These are phyloP conservation scores for Durio zibethinus DNA, from an alignment of 345 rosid genomes.

Conservation along the genomic window DNA sequence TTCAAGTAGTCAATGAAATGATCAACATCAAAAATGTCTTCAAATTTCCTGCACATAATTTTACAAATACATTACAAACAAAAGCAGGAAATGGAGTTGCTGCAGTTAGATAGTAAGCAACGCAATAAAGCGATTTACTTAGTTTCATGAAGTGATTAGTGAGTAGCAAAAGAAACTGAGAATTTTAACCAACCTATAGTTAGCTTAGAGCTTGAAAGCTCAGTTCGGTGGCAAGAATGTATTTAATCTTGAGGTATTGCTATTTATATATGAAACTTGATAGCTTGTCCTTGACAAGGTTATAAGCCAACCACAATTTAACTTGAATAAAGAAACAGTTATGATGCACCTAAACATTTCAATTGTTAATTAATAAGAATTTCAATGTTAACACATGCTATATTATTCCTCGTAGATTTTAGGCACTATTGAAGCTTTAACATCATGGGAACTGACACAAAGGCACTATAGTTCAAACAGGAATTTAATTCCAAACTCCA, in stretches of 20 bases:
- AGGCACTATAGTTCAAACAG: not conserved
- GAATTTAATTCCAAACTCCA: not conserved
- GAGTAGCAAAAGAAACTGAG: not conserved
- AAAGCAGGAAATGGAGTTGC: not conserved
- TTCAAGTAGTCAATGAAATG: constrained; percentile 96
- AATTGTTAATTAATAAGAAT: not conserved
- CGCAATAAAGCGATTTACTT: not conserved
- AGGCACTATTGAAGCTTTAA: not conserved
- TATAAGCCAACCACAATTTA: constrained; percentile 3
- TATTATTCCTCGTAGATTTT: not conserved
- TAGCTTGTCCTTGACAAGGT: not conserved
- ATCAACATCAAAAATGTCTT: constrained; percentile 94
- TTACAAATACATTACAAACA: constrained; percentile 6
- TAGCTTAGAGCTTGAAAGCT: not conserved
- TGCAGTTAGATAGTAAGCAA: not conserved
- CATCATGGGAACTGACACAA: not conserved
- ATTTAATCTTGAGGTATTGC: not conserved
- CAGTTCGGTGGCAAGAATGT: not conserved
- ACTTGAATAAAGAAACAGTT: not conserved
- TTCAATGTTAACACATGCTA: not conserved
- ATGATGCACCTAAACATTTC: not conserved
- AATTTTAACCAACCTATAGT: not conserved
- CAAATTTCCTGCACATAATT: constrained; percentile 70
- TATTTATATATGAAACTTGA: not conserved
- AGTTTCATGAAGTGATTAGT: not conserved